Conservation (phyloP, 2,329 filamentous ascomycete species). For the Fusarium phyllophilum region DNA sequence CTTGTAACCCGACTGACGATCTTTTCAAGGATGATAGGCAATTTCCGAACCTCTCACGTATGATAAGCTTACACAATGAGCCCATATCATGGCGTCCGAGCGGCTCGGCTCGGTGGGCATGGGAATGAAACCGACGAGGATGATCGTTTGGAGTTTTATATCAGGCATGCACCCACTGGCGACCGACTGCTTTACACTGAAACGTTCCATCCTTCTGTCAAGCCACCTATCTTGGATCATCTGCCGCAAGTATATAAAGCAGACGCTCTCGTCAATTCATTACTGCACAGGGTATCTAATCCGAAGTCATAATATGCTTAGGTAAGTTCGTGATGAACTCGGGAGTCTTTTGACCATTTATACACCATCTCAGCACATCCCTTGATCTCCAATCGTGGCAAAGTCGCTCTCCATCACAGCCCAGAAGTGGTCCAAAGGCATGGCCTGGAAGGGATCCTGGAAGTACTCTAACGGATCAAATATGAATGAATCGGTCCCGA, state of each 20-base stretch:
- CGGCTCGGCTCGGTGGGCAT: conserved; percentile 20
- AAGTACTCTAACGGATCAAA: conserved; percentile 33
- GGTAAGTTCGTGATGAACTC: neutral
- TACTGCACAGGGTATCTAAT: neutral
- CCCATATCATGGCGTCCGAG: neutral
- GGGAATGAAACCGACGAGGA: neutral
- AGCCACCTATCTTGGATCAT: neutral
- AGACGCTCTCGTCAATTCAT: neutral
- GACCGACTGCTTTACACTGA: too few relatives aligned
- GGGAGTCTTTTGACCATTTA: neutral
- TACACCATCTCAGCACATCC: neutral
- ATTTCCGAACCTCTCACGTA: neutral
- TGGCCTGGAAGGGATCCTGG: conserved; percentile 39
- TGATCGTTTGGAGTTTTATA: neutral
- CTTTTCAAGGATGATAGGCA: neutral
- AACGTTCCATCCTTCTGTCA: too few relatives aligned
- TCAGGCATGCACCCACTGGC: neutral
- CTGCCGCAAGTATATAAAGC: neutral
- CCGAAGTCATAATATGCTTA: neutral
- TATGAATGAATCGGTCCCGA: neutral
- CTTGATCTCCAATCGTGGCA: conserved; percentile 19
- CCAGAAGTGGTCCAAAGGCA: conserved; percentile 40
- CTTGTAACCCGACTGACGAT: neutral
- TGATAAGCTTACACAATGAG: neutral
- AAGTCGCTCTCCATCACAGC: conserved; percentile 40